These are phyloP conservation scores for Penicillium robsamsonii DNA, from an alignment of 495 filamentous ascomycete species.

Conservation along the genomic window DNA sequence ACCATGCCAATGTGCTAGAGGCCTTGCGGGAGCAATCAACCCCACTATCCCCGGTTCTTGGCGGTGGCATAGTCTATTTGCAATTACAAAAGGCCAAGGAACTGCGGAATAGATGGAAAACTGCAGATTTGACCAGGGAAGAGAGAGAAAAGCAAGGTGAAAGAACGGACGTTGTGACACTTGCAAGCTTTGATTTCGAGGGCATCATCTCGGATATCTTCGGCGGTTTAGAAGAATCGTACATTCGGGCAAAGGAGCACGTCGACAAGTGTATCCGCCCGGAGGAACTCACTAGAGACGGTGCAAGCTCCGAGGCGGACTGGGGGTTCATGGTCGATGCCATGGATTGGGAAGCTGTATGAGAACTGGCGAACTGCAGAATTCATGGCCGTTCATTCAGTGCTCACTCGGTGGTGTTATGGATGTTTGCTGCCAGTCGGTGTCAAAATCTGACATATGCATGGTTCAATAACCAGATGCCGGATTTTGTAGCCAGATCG, in stretches of 20 bases:
- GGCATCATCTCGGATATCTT: constrained; percentile 48
- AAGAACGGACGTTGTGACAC: constrained; percentile 23
- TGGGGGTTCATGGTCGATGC: constrained; percentile 64
- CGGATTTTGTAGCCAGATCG: background rate
- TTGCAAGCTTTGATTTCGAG: constrained; percentile 56
- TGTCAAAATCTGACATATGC: background rate
- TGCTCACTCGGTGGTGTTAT: background rate
- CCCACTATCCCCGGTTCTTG: constrained; percentile 53
- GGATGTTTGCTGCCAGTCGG: background rate
- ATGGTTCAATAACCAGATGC: background rate
- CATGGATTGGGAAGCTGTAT: constrained; percentile 63
- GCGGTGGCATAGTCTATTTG: constrained; percentile 41
- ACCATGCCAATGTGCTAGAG: constrained; percentile 63
- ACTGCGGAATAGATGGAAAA: constrained; percentile 66
- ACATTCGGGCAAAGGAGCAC: constrained; percentile 26
- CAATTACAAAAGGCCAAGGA: constrained; percentile 61
- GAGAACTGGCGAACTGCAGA: background rate
- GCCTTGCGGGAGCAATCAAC: constrained; percentile 49
- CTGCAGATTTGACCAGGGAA: constrained; percentile 44
- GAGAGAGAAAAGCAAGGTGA: constrained; percentile 29
- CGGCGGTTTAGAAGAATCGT: constrained; percentile 37
- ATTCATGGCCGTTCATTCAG: background rate
- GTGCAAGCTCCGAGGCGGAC: constrained; percentile 31
- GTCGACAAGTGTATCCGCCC: constrained; percentile 23
- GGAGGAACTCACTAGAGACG: constrained; percentile 14